phyloP scores from a whole-genome alignment of 2,329 filamentous ascomycete genomes.

The Diaporthe nobilis region DNA sequence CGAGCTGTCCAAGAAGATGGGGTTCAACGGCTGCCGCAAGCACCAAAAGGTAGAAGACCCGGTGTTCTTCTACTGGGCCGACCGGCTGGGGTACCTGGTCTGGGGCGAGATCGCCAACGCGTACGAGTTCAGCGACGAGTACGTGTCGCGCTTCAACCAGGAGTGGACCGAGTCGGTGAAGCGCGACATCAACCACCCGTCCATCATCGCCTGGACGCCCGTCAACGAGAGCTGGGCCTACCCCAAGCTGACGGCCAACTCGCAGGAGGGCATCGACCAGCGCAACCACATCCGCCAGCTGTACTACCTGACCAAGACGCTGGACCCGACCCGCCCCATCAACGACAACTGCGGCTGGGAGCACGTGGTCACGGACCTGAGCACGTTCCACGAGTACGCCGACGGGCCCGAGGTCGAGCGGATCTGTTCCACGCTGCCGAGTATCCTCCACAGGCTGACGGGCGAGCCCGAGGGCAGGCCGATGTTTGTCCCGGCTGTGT shows the following conservation, averaged over 20 bases:
- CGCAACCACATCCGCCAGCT: constrained; percentile 74
- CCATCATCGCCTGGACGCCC: constrained; percentile 76
- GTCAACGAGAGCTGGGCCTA: constrained; percentile 77
- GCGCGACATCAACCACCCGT: constrained; percentile 76
- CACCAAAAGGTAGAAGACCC: constrained; percentile 77
- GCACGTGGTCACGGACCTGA: constrained; percentile 74
- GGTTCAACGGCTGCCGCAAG: constrained; percentile 75
- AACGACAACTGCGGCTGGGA: constrained; percentile 83
- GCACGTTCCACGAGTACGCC: constrained; percentile 78
- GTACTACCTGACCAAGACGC: constrained; percentile 73
- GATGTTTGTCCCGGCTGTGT: constrained; percentile 67
- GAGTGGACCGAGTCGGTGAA: constrained; percentile 76
- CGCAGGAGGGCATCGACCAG: constrained; percentile 70
- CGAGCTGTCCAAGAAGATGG: constrained; percentile 70
- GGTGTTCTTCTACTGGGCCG: constrained; percentile 72
- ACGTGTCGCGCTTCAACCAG: constrained; percentile 71
- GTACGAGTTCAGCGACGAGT: constrained; percentile 72
- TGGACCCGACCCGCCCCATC: constrained; percentile 74
- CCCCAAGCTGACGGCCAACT: constrained; percentile 67
- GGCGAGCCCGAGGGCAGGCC: constrained; percentile 64
- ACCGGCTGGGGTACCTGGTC: constrained; percentile 72
- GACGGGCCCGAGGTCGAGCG: constrained; percentile 69
- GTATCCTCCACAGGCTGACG: constrained; percentile 59
- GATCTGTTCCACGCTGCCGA: constrained; percentile 66
- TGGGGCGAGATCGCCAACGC: constrained; percentile 77